These are phyloP conservation scores for Nemania sp. DNA, from an alignment of 2,329 filamentous ascomycete genomes.

Conservation along the genomic window DNA sequence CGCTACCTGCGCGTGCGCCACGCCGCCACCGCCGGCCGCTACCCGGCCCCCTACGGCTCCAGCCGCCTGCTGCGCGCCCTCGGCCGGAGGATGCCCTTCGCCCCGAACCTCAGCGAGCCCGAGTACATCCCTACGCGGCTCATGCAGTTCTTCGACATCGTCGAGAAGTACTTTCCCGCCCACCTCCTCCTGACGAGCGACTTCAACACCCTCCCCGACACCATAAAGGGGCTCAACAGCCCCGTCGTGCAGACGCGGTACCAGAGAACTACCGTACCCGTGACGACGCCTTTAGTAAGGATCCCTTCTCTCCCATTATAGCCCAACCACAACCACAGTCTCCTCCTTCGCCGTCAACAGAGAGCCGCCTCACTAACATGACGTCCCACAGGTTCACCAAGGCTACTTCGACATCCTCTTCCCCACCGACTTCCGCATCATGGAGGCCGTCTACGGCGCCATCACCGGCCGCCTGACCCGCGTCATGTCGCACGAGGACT, in stretches of 20 bases:
- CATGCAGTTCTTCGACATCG: slow-evolving; percentile 95
- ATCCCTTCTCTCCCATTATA: too few relatives aligned
- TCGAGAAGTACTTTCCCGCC: slow-evolving; percentile 85
- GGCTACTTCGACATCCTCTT: slow-evolving; percentile 99
- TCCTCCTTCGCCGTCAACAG: too few relatives aligned
- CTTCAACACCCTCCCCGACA: slow-evolving; percentile 84
- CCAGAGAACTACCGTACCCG: slow-evolving; percentile 82
- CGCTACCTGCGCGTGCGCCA: slow-evolving; percentile 85
- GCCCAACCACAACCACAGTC: too few relatives aligned
- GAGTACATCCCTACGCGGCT: slow-evolving; percentile 94
- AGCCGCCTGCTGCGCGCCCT: slow-evolving; percentile 64
- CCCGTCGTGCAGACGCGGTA: slow-evolving; percentile 97
- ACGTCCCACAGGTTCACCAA: slow-evolving; percentile 75
- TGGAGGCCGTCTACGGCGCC: slow-evolving; percentile 89
- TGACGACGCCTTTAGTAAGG: slow-evolving; percentile 85
- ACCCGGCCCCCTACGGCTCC: slow-evolving; percentile 64
- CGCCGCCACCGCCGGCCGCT: slow-evolving; percentile 69
- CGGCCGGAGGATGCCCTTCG: slow-evolving; percentile 68
- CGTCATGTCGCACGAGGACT: slow-evolving; percentile 85
- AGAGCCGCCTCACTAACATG: not conserved
- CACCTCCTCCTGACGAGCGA: slow-evolving; percentile 90
- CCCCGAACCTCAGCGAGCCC: slow-evolving; percentile 75
- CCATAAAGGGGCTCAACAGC: slow-evolving; percentile 82
- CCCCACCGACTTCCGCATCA: slow-evolving; percentile 89
- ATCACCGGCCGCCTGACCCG: slow-evolving; percentile 90